A percentile compares a stretch with the other conserved stretches of the same genome.
These are phyloP conservation scores for Arabidopsis suecica DNA, from an alignment of 345 rosid species.

Conservation along the genomic window DNA sequence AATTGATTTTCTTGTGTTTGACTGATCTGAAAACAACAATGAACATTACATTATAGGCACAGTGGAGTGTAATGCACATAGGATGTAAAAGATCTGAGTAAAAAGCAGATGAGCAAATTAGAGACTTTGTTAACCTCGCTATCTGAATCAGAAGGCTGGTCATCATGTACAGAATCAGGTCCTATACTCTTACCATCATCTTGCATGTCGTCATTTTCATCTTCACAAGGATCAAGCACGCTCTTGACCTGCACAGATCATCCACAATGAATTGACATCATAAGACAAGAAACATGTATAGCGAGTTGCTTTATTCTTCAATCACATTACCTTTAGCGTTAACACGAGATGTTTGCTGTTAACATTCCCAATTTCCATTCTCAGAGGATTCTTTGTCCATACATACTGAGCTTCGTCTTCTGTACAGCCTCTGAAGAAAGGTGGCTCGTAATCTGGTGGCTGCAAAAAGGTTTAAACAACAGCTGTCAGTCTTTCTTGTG, in stretches of 20 bases:
- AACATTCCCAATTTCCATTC: slow-evolving; percentile 96
- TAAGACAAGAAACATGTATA: slow-evolving; percentile 5
- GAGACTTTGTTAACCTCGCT: slow-evolving; percentile 66
- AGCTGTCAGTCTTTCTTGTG: slow-evolving; percentile 26
- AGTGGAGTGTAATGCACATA: slow-evolving; percentile 3
- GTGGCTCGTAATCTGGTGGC: slow-evolving; percentile 97
- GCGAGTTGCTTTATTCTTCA: slow-evolving; percentile 17
- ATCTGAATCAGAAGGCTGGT: slow-evolving; percentile 73
- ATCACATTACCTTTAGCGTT: slow-evolving; percentile 70
- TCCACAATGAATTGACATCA: slow-evolving; percentile 10
- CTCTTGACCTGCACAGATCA: slow-evolving; percentile 77
- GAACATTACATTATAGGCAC: slow-evolving; percentile 9
- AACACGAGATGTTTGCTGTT: slow-evolving; percentile 93
- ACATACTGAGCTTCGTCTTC: slow-evolving; percentile 81
- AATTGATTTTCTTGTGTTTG: slow-evolving; percentile 65
- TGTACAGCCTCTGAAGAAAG: slow-evolving; percentile 84
- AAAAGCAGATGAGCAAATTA: slow-evolving; percentile 21
- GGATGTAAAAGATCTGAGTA: slow-evolving; percentile 3
- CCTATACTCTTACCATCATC: slow-evolving; percentile 73
- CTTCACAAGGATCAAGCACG: slow-evolving; percentile 97
- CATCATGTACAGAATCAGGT: slow-evolving; percentile 62
- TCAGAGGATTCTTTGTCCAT: slow-evolving; percentile 90
- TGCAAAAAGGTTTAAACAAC: slow-evolving; percentile 41
- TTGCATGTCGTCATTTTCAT: slow-evolving; percentile 77
- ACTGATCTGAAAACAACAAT: slow-evolving; percentile 58